phyloP scores from a whole-genome alignment of 2,329 filamentous ascomycete genomes.

The Clonostachys solani region DNA sequence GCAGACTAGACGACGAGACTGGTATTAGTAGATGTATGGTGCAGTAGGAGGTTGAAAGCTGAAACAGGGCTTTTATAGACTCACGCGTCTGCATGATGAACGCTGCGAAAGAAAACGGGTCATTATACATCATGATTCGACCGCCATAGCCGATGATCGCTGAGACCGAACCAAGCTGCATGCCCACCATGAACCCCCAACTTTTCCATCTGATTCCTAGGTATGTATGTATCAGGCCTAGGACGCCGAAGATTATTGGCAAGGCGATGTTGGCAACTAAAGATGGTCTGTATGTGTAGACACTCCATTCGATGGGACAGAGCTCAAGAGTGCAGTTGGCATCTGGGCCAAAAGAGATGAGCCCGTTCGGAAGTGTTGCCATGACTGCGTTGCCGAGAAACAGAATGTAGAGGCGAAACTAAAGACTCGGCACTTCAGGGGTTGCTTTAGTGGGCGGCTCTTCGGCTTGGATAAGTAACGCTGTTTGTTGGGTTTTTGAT shows the following conservation, averaged over 20 bases:
- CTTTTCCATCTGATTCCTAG: conserved; percentile 41
- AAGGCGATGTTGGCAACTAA: conserved; percentile 49
- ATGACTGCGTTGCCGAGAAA: no score
- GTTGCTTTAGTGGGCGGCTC: no score
- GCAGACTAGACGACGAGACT: conserved; percentile 31
- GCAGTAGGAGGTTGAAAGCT: conserved; percentile 31
- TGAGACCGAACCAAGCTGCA: conserved; percentile 50
- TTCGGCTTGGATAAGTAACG: no score
- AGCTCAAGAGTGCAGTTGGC: conserved; percentile 41
- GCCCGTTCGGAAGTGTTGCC: conserved; percentile 7
- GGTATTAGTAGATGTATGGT: background rate
- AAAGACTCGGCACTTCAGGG: no score
- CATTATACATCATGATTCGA: conserved; percentile 49
- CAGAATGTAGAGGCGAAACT: no score
- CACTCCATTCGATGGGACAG: conserved; percentile 39
- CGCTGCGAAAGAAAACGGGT: conserved; percentile 52
- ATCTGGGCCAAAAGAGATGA: conserved; percentile 34
- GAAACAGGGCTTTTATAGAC: background rate
- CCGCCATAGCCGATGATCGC: conserved; percentile 62
- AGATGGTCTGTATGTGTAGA: conserved; percentile 51
- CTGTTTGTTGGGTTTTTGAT: no score
- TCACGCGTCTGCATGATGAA: conserved; percentile 62
- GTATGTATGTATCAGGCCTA: conserved; percentile 31
- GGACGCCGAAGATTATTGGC: conserved; percentile 40
- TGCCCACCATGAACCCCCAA: conserved; percentile 43